A percentile compares a stretch with the other conserved stretches of the same genome.
phyloP scores from a whole-genome alignment of 176 grass and related monocot genomes.

The Hordeum marinum region DNA sequence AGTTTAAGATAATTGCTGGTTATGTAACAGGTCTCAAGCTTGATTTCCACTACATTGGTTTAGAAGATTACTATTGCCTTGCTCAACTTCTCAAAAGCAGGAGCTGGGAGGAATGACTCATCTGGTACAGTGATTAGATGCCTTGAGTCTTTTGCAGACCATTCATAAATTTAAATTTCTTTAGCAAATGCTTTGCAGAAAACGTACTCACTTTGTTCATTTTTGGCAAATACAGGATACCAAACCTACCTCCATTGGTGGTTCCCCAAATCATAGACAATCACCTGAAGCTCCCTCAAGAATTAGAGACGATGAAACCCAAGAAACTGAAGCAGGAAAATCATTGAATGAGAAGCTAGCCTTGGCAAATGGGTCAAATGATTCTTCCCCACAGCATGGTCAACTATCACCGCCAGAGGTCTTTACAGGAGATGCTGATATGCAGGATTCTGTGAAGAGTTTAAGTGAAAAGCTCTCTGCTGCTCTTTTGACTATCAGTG shows the following conservation, averaged over 20 bases:
- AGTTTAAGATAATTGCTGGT: neutral
- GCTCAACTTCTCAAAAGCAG: slow-evolving; percentile 2
- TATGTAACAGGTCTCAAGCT: slow-evolving; percentile 18
- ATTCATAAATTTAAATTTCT: neutral
- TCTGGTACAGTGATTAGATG: neutral
- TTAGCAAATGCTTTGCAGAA: slow-evolving; percentile 2
- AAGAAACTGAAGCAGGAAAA: slow-evolving; percentile 31
- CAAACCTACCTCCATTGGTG: slow-evolving; percentile 18
- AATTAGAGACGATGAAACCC: slow-evolving; percentile 35
- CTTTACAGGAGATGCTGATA: slow-evolving; percentile 24
- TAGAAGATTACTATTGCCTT: neutral
- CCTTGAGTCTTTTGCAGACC: neutral
- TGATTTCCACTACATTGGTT: neutral
- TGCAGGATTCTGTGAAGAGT: slow-evolving; percentile 61
- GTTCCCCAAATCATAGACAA: slow-evolving; percentile 49
- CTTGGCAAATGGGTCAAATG: slow-evolving; percentile 11
- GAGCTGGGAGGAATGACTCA: neutral
- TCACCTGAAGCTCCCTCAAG: slow-evolving; percentile 44
- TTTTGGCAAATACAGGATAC: slow-evolving; percentile 38
- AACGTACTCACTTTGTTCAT: slow-evolving; percentile 15
- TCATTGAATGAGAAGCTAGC: slow-evolving; percentile 36
- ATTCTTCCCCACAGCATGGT: slow-evolving; percentile 36
- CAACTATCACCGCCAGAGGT: slow-evolving; percentile 20
- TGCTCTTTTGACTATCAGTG: slow-evolving; percentile 73
- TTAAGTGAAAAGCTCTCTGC: slow-evolving; percentile 82